phyloP scores from a whole-genome alignment of 2,329 filamentous ascomycete genomes.

The Aspergillus fumigatus region DNA sequence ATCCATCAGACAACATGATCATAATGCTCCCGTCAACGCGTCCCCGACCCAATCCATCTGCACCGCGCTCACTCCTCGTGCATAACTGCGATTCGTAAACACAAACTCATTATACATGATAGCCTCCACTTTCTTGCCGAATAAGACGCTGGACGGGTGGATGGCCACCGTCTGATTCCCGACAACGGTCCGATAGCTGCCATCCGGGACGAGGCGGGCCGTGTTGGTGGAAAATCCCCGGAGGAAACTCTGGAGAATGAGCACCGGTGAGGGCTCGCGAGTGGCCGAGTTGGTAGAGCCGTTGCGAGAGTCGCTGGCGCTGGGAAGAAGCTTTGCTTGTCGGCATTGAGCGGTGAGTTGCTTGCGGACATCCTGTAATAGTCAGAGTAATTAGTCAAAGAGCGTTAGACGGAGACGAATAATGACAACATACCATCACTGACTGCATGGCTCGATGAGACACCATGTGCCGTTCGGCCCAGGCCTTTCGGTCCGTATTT shows the following conservation, averaged over 20 bases:
- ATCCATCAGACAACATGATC: not conserved
- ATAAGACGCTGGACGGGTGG: slow-evolving; percentile 58
- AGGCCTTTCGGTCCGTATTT: slow-evolving; percentile 54
- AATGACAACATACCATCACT: slow-evolving; percentile 47
- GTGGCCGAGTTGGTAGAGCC: slow-evolving; percentile 8
- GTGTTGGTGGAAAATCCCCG: slow-evolving; percentile 58
- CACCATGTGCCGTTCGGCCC: slow-evolving; percentile 56
- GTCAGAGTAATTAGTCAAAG: slow-evolving; percentile 6
- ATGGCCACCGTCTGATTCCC: slow-evolving; percentile 61
- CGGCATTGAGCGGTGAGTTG: slow-evolving; percentile 55
- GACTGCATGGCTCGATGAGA: slow-evolving; percentile 62
- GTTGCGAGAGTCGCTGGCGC: slow-evolving; percentile 15
- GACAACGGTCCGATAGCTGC: slow-evolving; percentile 57
- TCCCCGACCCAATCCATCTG: slow-evolving; percentile 60
- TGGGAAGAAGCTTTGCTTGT: slow-evolving; percentile 41
- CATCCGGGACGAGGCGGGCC: slow-evolving; percentile 56
- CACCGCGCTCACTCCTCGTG: slow-evolving; percentile 57
- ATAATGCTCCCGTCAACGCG: slow-evolving; percentile 29
- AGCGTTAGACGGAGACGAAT: not conserved
- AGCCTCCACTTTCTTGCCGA: slow-evolving; percentile 57
- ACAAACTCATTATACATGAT: slow-evolving; percentile 64
- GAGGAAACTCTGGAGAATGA: slow-evolving; percentile 56
- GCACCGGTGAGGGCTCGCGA: slow-evolving; percentile 39
- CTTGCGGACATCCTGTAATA: slow-evolving; percentile 53
- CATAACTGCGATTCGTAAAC: slow-evolving; percentile 61